Percentiles rank a stretch among this genome's conserved stretches.
Conservation (phyloP, 495 filamentous ascomycete genomes). For the Xylaria sp. region DNA sequence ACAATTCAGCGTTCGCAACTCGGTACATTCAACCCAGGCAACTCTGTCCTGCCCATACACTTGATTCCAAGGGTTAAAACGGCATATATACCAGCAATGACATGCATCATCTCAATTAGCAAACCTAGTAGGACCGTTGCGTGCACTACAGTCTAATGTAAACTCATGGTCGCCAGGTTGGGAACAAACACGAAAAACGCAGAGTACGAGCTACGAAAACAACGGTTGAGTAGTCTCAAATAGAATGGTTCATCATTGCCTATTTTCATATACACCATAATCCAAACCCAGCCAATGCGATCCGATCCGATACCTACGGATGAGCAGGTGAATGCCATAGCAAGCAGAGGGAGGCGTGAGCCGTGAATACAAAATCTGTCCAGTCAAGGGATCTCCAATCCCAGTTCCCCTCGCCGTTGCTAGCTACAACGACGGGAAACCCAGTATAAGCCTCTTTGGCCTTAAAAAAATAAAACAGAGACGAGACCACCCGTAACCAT, state of each 20-base stretch:
- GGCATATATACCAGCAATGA: background rate
- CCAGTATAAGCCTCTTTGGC: constrained; percentile 5
- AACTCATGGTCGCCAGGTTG: background rate
- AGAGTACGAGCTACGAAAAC: background rate
- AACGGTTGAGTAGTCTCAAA: background rate
- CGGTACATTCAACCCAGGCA: background rate
- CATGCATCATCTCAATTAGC: background rate
- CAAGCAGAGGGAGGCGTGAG: constrained; percentile 26
- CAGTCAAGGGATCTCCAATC: constrained; percentile 21
- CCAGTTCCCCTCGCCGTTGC: background rate
- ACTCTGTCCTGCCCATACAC: background rate
- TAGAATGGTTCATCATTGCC: constrained; percentile 10
- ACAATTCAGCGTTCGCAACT: background rate
- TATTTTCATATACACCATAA: constrained; percentile 19
- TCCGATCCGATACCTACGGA: background rate
- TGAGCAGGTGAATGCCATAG: constrained; percentile 12
- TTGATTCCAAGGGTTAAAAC: background rate
- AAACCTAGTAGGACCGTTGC: background rate
- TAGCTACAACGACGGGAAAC: constrained; percentile 7
- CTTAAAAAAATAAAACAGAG: constrained; percentile 5
- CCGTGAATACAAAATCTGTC: constrained; percentile 28
- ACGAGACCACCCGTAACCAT: constrained; percentile 13
- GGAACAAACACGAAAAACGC: background rate
- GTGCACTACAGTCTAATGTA: background rate
- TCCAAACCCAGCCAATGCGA: constrained; percentile 17